Conservation (phyloP, 169 alveolate genomes). For the Perkinsus olseni region DNA sequence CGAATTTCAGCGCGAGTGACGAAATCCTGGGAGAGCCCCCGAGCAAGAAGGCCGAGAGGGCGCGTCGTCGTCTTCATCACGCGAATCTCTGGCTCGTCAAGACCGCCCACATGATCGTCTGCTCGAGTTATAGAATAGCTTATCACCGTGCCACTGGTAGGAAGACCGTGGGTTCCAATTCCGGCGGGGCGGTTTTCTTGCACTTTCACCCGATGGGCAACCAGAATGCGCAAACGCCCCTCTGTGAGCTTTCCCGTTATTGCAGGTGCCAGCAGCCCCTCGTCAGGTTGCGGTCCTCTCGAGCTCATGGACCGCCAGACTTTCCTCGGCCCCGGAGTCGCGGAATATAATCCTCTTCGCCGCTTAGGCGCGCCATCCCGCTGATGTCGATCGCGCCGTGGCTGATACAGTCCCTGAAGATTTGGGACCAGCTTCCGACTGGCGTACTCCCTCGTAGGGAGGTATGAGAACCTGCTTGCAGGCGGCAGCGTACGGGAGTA, state of each 20-base stretch:
- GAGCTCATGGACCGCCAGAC: conserved; percentile 79
- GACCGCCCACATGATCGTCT: conserved; percentile 66
- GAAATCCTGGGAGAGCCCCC: conserved; percentile 75
- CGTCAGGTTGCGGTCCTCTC: conserved; percentile 65
- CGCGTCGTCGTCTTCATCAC: conserved; percentile 88
- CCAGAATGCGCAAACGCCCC: neutral
- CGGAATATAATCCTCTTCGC: conserved; percentile 80
- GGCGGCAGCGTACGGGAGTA: neutral
- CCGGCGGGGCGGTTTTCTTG: neutral
- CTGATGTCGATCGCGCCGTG: neutral
- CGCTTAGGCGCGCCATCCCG: conserved; percentile 41
- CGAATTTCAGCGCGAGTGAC: neutral
- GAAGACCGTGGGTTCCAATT: neutral
- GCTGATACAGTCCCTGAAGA: neutral
- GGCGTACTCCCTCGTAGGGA: neutral
- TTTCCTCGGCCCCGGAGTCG: conserved; percentile 84
- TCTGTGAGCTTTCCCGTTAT: neutral
- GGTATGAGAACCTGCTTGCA: neutral
- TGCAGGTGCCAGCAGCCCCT: neutral
- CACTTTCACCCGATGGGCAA: no score
- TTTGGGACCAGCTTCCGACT: neutral
- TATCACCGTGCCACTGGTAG: conserved; percentile 8
- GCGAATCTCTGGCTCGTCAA: conserved; percentile 86
- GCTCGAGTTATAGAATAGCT: conserved; percentile 34
- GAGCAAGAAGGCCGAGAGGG: conserved; percentile 90